Evolutionary conservation across 2,329 filamentous ascomycete species (phyloP), one percentile per base, ranked within the genome.

Genomic region (Acarospora socialis): DNA sequence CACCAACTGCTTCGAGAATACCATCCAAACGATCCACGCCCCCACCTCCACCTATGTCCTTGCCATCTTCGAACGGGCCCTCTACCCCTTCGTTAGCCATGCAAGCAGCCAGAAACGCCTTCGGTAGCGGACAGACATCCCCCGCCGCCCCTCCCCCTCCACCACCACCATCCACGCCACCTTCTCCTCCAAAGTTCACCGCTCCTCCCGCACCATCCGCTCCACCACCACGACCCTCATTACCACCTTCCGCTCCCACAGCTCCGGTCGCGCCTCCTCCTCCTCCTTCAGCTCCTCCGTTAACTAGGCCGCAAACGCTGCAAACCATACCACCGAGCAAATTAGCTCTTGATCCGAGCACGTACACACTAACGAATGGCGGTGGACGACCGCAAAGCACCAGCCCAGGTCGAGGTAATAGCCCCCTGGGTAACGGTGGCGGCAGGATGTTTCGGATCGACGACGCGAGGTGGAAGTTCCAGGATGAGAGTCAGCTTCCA

Each of bases 391-490:
- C 26, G 37, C 40, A 42, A 43, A 32, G 35, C 37, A 39, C 39
- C 46, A 43, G 22, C 31, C 24, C 42, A 5, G 33, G 30, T 15
- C 28, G 31, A 16, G 36, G 43, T 10, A 36, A 26, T 4, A 38
- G 27, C 4, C 32, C 35, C 6, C 30, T 32, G 8, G 37, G 34
- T 14, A 31, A 31, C 18, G 40, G 33, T 22, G 49, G 51, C 14
- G 30, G 41, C 5, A 58, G n/a, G n/a, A n/a, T n/a, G n/a, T n/a
- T 75, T 35, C 56, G 70, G 7, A 73, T 93, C 30, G 70, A 83
- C 40, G 90, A 95, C 53, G 55, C 66, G 33, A 68, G 87, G 43
- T 98, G 84, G 75, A 79, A 77, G 42, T 98, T 94, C 50, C 79
- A 87, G 45, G 71, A 77, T 28, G 87, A 94, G 46, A 70, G 66